A percentile compares a stretch with the other conserved stretches of the same genome.
Evolutionary conservation across 768 basidiomycete species (phyloP).

Genomic region (Amanita polypyramis): DNA sequence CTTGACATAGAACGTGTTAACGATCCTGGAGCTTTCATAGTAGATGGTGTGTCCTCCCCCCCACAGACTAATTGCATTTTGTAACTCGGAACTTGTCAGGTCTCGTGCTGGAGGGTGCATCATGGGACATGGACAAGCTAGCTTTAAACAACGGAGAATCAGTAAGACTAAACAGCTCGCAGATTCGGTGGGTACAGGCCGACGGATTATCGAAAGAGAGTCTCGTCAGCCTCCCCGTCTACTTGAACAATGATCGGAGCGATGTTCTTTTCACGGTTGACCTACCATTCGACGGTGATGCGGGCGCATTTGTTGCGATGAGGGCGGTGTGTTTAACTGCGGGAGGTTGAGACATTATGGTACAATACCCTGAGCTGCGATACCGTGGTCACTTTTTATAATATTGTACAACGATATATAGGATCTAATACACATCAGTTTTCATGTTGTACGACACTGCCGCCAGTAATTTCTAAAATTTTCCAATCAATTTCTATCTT

Average conservation of each 20-base stretch:
- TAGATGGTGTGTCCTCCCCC: slow-evolving; percentile 59
- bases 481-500: slow-evolving; percentile 88
- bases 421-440: neutral
- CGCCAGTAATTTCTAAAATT: slow-evolving; percentile 54
- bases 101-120: slow-evolving; percentile 78
- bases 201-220: slow-evolving; percentile 27
- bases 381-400: neutral
- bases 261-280: slow-evolving; percentile 88
- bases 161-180: slow-evolving; percentile 71
- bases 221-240: slow-evolving; percentile 79
- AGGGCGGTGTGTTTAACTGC: slow-evolving; percentile 88
- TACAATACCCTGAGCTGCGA: neutral
- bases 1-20: slow-evolving; percentile 77
- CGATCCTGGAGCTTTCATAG: slow-evolving; percentile 70
- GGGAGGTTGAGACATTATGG: slow-evolving; percentile 35
- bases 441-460: slow-evolving; percentile 24
- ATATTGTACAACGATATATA: slow-evolving; percentile 7
- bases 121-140: slow-evolving; percentile 59
- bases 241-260: slow-evolving; percentile 82
- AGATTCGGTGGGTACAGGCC: slow-evolving; percentile 77
- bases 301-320: slow-evolving; percentile 67
- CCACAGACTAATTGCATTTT: neutral
- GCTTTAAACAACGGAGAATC: slow-evolving; percentile 78
- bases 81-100: slow-evolving; percentile 33
- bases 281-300: slow-evolving; percentile 62